Evolutionary conservation across 2,329 filamentous ascomycete species (phyloP).

Genomic region (Phaeosphaeriaceae sp.): DNA sequence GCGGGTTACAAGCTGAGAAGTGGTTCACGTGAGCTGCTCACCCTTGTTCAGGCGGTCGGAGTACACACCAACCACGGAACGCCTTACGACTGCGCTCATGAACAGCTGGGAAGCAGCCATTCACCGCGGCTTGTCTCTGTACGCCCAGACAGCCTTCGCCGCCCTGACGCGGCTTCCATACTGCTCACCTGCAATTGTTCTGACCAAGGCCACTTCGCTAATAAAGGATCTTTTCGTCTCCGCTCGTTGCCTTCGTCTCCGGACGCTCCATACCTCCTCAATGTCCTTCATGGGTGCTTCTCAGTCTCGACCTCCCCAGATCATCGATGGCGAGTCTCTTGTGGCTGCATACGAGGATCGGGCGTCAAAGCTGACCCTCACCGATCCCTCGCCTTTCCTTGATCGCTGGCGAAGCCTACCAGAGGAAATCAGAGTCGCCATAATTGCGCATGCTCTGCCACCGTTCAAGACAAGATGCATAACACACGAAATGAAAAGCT

Average conservation of each 20-base stretch:
- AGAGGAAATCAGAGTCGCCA: constrained; percentile 1
- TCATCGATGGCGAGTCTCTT: not conserved
- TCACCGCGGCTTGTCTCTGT: not conserved
- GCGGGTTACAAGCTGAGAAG: not conserved
- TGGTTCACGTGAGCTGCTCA: not conserved
- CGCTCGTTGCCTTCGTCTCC: not conserved
- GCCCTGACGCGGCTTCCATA: not conserved
- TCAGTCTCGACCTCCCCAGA: not conserved
- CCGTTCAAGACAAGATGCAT: not conserved
- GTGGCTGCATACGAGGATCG: not conserved
- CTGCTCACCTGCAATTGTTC: not conserved
- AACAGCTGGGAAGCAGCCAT: not conserved
- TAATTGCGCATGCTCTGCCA: not conserved
- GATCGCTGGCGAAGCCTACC: constrained; percentile 1
- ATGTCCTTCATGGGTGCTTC: not conserved
- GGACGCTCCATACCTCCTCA: not conserved
- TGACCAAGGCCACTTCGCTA: not conserved
- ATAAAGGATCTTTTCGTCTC: not conserved
- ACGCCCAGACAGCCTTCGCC: not conserved
- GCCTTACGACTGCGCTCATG: not conserved
- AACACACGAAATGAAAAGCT: not conserved
- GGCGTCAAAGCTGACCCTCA: not conserved
- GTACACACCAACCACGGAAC: not conserved
- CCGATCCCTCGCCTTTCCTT: not conserved
- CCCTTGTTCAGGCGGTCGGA: not conserved